phyloP scores from a whole-genome alignment of 257 asterid genomes.

The Jaltomata sinuosa region DNA sequence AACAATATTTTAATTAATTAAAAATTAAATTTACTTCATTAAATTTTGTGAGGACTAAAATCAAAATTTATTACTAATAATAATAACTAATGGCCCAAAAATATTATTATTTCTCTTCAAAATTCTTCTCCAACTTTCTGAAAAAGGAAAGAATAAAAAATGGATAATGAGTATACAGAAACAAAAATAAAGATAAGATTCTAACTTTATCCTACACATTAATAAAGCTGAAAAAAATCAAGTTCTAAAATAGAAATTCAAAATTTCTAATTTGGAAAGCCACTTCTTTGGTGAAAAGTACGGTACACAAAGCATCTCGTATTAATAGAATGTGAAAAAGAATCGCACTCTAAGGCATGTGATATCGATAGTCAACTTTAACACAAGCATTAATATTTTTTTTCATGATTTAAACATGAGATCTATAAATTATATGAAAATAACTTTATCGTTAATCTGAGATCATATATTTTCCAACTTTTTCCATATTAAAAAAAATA shows the following conservation, averaged over 20 bases:
- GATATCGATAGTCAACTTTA: background rate
- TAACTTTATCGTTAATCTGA: background rate
- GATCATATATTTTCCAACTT: no score
- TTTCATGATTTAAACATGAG: rapidly evolving
- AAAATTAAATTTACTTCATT: background rate
- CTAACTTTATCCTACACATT: background rate
- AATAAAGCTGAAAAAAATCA: background rate
- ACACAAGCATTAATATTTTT: background rate
- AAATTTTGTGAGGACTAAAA: background rate
- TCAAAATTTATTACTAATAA: background rate
- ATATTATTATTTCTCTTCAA: background rate
- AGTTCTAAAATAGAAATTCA: background rate
- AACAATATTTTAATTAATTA: background rate
- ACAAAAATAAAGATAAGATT: background rate
- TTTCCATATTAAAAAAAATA: background rate
- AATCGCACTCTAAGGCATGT: no score
- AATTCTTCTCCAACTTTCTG: background rate
- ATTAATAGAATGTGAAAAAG: background rate
- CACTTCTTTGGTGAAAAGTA: background rate
- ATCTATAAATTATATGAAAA: background rate
- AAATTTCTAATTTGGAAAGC: background rate
- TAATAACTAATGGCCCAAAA: background rate
- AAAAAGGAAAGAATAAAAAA: background rate
- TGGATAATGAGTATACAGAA: background rate
- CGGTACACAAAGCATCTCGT: rapidly evolving